A percentile compares a stretch with the other conserved stretches of the same genome.
Conservation (phyloP, 2,329 filamentous ascomycete species). For the Cordyceps pruinosa region DNA sequence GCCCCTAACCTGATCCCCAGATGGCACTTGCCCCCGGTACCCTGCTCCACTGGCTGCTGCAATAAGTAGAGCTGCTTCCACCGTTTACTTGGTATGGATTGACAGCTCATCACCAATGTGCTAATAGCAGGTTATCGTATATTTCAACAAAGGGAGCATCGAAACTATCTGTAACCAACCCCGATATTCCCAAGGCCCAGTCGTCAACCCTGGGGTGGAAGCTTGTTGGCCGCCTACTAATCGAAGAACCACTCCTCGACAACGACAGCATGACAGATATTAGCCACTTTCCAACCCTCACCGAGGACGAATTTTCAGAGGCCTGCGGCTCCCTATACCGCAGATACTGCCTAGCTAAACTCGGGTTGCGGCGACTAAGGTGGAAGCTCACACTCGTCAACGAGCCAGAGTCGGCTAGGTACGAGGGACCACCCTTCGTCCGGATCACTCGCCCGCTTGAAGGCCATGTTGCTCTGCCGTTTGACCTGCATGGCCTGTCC, state of each 20-base stretch:
- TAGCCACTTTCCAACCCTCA: slow-evolving; percentile 54
- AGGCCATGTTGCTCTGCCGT: slow-evolving; percentile 40
- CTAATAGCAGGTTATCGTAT: too few species aligned
- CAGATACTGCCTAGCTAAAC: slow-evolving; percentile 49
- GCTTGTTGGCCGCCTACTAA: neutral
- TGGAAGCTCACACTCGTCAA: slow-evolving; percentile 50
- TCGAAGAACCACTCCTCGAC: neutral
- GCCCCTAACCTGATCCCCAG: neutral
- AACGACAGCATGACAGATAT: slow-evolving; percentile 31
- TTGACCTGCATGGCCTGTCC: slow-evolving; percentile 39
- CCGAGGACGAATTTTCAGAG: slow-evolving; percentile 54
- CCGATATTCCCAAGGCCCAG: neutral
- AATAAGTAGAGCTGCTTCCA: neutral
- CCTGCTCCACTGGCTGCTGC: neutral
- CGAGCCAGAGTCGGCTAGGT: slow-evolving; percentile 39
- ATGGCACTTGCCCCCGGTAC: too few species aligned
- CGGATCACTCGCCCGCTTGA: slow-evolving; percentile 51
- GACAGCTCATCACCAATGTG: neutral
- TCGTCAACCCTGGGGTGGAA: neutral
- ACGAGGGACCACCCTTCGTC: slow-evolving; percentile 41
- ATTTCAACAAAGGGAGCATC: neutral
- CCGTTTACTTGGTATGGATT: neutral
- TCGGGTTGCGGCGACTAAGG: slow-evolving; percentile 45
- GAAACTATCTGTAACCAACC: neutral
- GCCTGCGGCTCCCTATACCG: slow-evolving; percentile 57